These are phyloP conservation scores for Conticribra weissflogii DNA, from an alignment of 108 stramenopile species.

Conservation along the genomic window DNA sequence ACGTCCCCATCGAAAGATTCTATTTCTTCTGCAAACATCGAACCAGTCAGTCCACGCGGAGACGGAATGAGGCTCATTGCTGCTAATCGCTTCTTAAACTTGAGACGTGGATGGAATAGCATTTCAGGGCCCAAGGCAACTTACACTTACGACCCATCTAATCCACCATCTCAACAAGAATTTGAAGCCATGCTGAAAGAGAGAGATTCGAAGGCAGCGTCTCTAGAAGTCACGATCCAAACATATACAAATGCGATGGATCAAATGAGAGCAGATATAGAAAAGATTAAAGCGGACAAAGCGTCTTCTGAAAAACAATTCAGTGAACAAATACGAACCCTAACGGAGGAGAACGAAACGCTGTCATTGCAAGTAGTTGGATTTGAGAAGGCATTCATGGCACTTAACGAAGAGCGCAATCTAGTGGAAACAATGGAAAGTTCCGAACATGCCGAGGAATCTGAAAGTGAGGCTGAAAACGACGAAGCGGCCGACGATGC, in stretches of 20 bases:
- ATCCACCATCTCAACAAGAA: constrained; percentile 1
- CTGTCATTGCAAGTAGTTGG: constrained; percentile 31
- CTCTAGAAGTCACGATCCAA: constrained; percentile 27
- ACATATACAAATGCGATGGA: constrained; percentile 28
- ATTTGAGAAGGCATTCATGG: constrained; percentile 34
- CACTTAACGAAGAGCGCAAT: constrained; percentile 28
- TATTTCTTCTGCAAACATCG: background rate
- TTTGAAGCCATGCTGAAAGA: constrained; percentile 13
- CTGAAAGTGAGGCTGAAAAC: background rate
- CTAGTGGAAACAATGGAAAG: background rate
- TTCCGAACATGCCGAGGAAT: background rate
- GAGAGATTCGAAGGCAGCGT: constrained; percentile 24
- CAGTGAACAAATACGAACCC: constrained; percentile 5
- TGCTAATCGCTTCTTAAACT: constrained; percentile 10
- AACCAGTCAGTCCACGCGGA: background rate
- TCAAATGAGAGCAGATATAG: constrained; percentile 34
- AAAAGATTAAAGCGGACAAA: constrained; percentile 30
- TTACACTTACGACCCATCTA: background rate
- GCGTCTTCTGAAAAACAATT: constrained; percentile 16
- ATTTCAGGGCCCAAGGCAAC: constrained; percentile 2
- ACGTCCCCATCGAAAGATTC: background rate
- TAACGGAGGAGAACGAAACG: constrained; percentile 30
- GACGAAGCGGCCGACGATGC: background rate
- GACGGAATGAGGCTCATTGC: constrained; percentile 1
- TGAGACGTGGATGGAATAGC: constrained; percentile 14